A percentile compares a stretch with the other conserved stretches of the same genome.
Evolutionary conservation across 2,329 filamentous ascomycete species (phyloP).

Genomic region (Xylaria sp.): DNA sequence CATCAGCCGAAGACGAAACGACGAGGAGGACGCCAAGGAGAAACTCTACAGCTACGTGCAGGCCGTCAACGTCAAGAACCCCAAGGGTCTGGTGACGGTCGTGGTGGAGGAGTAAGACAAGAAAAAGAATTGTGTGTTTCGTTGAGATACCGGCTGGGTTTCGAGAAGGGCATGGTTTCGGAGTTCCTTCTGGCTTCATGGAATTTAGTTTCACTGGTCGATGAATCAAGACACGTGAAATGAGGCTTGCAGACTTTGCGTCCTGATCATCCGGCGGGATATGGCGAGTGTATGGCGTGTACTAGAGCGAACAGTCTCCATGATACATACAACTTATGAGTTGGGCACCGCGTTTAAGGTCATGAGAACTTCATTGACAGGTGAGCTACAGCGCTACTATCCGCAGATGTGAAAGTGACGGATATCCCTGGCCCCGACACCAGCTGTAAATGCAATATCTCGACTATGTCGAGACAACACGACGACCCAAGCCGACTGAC

Average conservation of each 20-base stretch:
- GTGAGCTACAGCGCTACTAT: slow-evolving; percentile 15
- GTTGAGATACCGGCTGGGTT: slow-evolving; percentile 39
- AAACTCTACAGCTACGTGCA: slow-evolving; percentile 99
- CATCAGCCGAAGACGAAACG: slow-evolving; percentile 99
- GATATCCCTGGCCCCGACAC: slow-evolving; percentile 14
- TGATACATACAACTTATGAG: not conserved
- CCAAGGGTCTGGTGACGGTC: slow-evolving; percentile 94
- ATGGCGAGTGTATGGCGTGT: not conserved
- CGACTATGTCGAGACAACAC: slow-evolving; percentile 8
- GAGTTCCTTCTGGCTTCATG: slow-evolving; percentile 46
- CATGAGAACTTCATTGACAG: slow-evolving; percentile 21
- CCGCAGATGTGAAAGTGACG: slow-evolving; percentile 19
- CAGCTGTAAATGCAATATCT: slow-evolving; percentile 29
- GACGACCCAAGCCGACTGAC: slow-evolving; percentile 25
- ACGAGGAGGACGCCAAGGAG: slow-evolving; percentile 99
- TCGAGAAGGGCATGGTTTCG: slow-evolving; percentile 49
- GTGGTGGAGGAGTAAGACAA: slow-evolving; percentile 73
- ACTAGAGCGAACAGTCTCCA: not conserved
- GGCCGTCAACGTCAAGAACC: slow-evolving; percentile 99
- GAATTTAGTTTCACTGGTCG: slow-evolving; percentile 48
- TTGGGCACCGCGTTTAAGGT: not conserved
- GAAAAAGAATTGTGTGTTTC: slow-evolving; percentile 33
- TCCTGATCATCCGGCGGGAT: not conserved
- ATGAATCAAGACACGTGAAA: slow-evolving; percentile 45
- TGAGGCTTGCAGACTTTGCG: slow-evolving; percentile 13